Evolutionary conservation across 768 basidiomycete genomes (phyloP).

Genomic region (Podaxis sp.): DNA sequence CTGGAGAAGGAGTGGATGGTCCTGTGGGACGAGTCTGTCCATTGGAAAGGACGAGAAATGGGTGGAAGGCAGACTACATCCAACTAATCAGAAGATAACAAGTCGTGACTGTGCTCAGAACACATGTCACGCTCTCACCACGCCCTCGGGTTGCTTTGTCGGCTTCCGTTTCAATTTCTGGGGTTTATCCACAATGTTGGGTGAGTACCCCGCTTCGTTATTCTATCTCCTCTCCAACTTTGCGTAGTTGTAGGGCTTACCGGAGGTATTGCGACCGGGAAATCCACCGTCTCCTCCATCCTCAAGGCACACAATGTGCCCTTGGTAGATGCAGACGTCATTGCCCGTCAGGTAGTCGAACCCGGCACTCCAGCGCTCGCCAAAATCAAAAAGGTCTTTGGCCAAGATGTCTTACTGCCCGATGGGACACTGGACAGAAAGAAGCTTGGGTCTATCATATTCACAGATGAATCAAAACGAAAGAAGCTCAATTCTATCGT

Average conservation of each 20-base stretch:
- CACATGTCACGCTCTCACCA: background rate
- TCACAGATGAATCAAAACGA: conserved; percentile 71
- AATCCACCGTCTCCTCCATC: conserved; percentile 85
- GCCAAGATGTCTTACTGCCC: conserved; percentile 57
- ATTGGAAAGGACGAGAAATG: too few species aligned
- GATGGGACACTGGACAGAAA: conserved; percentile 80
- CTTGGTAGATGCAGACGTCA: conserved; percentile 90
- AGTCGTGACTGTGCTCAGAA: too few species aligned
- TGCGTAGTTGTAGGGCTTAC: conserved; percentile 86
- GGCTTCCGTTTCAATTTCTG: too few species aligned
- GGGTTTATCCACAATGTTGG: conserved; percentile 2
- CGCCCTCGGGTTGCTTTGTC: too few species aligned
- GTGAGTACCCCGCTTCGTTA: background rate
- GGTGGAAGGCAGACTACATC: too few species aligned
- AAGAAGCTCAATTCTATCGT: conserved; percentile 78
- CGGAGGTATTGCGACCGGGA: conserved; percentile 95
- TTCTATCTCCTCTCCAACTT: background rate
- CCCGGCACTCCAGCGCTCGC: conserved; percentile 77
- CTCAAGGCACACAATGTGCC: conserved; percentile 67
- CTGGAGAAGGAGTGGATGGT: conserved; percentile 11
- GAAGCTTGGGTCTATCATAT: conserved; percentile 82
- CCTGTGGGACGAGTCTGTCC: background rate
- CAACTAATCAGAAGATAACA: too few species aligned
- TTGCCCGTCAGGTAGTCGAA: conserved; percentile 82
- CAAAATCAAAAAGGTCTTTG: conserved; percentile 70